phyloP scores from a whole-genome alignment of 2,329 filamentous ascomycete genomes.

The Lasiodiplodia hormozganensis region DNA sequence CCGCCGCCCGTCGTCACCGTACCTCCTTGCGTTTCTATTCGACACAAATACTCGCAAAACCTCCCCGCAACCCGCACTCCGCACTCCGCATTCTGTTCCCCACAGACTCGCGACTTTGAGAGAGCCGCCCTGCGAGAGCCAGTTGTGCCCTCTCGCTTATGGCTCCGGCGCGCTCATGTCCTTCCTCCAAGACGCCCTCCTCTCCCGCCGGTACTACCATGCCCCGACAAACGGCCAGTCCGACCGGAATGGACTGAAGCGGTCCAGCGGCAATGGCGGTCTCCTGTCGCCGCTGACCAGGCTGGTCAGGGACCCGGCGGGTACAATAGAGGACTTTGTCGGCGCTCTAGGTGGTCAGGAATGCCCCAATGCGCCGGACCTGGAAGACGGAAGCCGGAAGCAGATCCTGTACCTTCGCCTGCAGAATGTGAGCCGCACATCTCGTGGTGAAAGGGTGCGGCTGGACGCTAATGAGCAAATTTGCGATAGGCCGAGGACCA shows the following conservation, averaged over 20 bases:
- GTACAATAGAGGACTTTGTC: slow-evolving; percentile 36
- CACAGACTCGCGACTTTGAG: slow-evolving; percentile 8
- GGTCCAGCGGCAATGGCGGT: slow-evolving; percentile 33
- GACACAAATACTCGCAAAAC: slow-evolving; percentile 26
- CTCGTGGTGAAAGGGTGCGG: background rate
- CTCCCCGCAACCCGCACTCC: slow-evolving; percentile 14
- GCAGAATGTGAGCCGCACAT: slow-evolving; percentile 63
- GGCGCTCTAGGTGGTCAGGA: slow-evolving; percentile 48
- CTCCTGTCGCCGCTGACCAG: slow-evolving; percentile 46
- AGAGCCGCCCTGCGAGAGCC: slow-evolving; percentile 2
- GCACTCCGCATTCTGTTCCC: slow-evolving; percentile 21
- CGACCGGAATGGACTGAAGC: background rate
- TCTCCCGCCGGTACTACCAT: slow-evolving; percentile 27
- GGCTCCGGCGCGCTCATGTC: slow-evolving; percentile 28
- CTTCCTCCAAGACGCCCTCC: slow-evolving; percentile 29
- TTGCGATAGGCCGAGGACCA: slow-evolving; percentile 67
- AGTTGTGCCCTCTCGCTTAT: slow-evolving; percentile 4
- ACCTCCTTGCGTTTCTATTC: slow-evolving; percentile 22
- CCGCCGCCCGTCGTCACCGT: slow-evolving; percentile 17
- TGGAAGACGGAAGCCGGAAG: slow-evolving; percentile 51
- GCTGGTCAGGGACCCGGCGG: slow-evolving; percentile 44
- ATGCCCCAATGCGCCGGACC: background rate
- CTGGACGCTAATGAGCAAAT: slow-evolving; percentile 30
- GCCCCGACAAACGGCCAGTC: background rate
- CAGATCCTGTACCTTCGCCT: slow-evolving; percentile 69